A percentile compares a stretch with the other conserved stretches of the same genome.
phyloP scores from a whole-genome alignment of 768 basidiomycete species.

The Phaeotremella fagi region DNA sequence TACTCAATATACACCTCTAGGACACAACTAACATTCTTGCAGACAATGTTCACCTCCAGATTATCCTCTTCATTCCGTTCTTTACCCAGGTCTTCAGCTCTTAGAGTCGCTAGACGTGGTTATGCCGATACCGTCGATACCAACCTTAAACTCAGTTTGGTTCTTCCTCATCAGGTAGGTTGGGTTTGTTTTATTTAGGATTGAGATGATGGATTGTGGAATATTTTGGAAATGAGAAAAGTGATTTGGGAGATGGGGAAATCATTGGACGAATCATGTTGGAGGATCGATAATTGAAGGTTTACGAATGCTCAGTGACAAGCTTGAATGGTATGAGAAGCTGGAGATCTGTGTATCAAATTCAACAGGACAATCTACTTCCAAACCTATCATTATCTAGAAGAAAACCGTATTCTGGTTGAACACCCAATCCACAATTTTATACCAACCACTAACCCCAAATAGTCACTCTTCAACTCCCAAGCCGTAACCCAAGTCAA shows the following conservation, averaged over 20 bases:
- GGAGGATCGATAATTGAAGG: too few species aligned
- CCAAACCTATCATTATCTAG: too few species aligned
- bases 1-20: background rate
- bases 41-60: conserved; percentile 31
- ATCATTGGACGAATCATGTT: too few species aligned
- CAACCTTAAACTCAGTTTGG: conserved; percentile 87
- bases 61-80: conserved; percentile 30
- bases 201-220: background rate
- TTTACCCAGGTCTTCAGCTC: conserved; percentile 8
- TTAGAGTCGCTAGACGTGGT: conserved; percentile 60
- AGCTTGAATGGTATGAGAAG: too few species aligned
- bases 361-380: too few species aligned
- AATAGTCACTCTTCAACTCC: conserved; percentile 81
- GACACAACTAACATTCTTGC: too few species aligned
- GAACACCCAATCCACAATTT: too few species aligned
- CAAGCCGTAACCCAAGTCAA: conserved; percentile 94
- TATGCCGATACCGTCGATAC: conserved; percentile 82
- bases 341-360: too few species aligned
- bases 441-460: conserved; percentile 7
- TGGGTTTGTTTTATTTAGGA: background rate
- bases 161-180: conserved; percentile 87
- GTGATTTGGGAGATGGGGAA: too few species aligned
- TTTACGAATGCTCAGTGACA: too few species aligned
- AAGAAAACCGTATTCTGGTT: too few species aligned
- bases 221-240: background rate